Evolutionary conservation across 192 early-diverging fungal species (phyloP).

Genomic region (Umbelopsis vinacea): DNA sequence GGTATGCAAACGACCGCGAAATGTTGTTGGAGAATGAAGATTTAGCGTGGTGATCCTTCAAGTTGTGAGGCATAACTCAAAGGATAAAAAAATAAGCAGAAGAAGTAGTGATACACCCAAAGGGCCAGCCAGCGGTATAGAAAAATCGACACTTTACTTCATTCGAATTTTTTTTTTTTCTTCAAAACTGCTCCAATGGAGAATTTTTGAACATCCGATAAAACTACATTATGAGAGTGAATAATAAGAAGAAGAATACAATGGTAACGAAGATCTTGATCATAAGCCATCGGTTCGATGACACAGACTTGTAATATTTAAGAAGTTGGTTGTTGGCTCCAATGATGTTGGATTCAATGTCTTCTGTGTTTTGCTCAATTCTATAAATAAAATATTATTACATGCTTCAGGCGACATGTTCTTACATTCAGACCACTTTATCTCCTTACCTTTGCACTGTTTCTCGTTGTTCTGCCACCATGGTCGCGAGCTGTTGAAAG

Average conservation of each 20-base stretch:
- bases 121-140: not conserved
- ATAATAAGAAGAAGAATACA: constrained; percentile 85
- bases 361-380: constrained; percentile 49
- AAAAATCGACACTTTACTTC: constrained; percentile 8
- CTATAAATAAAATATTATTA: constrained; percentile 12
- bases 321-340: constrained; percentile 90
- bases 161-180: constrained; percentile 1
- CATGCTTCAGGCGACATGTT: not conserved
- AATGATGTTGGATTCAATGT: constrained; percentile 88
- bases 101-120: no score
- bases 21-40: not conserved
- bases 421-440: no score
- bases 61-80: not conserved
- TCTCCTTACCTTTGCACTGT: constrained; percentile 71
- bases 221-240: constrained; percentile 57
- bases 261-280: constrained; percentile 92
- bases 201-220: constrained; percentile 23
- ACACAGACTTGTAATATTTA: constrained; percentile 91
- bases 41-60: not conserved
- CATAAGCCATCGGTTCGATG: constrained; percentile 95
- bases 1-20: constrained; percentile 15
- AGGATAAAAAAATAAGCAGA: not conserved
- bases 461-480: constrained; percentile 88
- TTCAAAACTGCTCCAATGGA: constrained; percentile 7
- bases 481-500: constrained; percentile 83